Evolutionary conservation across 441 rosid genomes (phyloP).

Genomic region (Corymbia citriodora): DNA sequence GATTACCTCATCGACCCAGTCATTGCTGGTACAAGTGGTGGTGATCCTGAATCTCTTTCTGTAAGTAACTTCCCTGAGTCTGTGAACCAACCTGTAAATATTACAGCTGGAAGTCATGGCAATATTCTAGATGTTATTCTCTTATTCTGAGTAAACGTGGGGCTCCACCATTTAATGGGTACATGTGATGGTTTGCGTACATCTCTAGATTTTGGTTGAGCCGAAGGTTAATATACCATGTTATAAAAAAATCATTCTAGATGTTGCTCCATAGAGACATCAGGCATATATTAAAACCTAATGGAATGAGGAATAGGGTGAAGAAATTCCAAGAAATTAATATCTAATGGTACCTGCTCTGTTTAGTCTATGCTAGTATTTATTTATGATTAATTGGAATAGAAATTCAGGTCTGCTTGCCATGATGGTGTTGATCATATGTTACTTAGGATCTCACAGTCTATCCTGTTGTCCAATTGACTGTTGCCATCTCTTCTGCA

Average conservation of each 20-base stretch:
- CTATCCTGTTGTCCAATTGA: not conserved
- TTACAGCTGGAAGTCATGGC: not conserved
- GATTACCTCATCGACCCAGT: constrained; percentile 94
- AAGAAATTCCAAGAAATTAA: not conserved
- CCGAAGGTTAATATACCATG: not conserved
- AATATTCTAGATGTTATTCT: not conserved
- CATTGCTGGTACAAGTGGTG: constrained; percentile 93
- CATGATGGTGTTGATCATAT: not conserved
- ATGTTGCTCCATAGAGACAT: not conserved
- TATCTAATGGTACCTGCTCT: not conserved
- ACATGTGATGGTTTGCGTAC: not conserved
- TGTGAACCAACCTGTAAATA: not conserved
- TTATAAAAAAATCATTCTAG: not conserved
- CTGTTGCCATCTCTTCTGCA: not conserved
- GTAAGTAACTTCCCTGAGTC: constrained; percentile 45
- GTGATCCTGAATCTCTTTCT: constrained; percentile 85
- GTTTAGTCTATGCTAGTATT: not conserved
- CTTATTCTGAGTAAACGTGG: not conserved
- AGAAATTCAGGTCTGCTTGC: not conserved
- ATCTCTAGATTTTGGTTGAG: not conserved
- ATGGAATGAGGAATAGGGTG: not conserved
- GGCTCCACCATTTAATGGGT: not conserved
- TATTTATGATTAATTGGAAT: not conserved
- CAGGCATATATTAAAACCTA: not conserved
- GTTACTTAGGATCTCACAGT: not conserved